Evolutionary conservation across 2,329 filamentous ascomycete species (phyloP).

Genomic region (Fusarium tjaetaba): DNA sequence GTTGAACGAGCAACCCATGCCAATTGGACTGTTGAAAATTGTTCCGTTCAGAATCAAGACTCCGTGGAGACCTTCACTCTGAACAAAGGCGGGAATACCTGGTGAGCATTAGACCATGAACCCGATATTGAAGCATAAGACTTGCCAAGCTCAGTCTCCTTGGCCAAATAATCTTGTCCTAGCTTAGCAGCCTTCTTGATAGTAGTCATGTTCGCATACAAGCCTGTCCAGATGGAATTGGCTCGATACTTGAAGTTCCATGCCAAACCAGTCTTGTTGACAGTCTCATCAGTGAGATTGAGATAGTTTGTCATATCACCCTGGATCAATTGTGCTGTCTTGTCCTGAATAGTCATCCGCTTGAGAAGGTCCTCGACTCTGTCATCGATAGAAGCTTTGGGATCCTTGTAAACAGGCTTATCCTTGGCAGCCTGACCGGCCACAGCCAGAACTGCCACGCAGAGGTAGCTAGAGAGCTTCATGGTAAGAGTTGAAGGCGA

Average conservation of each 20-base stretch:
- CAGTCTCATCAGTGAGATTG: slow-evolving; percentile 71
- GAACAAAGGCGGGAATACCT: slow-evolving; percentile 78
- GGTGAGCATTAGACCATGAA: neutral
- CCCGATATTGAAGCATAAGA: slow-evolving; percentile 43
- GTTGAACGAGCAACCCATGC: slow-evolving; percentile 77
- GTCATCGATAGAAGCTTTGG: slow-evolving; percentile 68
- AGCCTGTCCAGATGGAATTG: slow-evolving; percentile 78
- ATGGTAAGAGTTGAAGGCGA: slow-evolving; percentile 33
- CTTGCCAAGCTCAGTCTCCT: slow-evolving; percentile 53
- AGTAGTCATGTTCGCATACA: slow-evolving; percentile 71
- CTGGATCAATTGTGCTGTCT: slow-evolving; percentile 74
- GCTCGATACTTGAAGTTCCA: slow-evolving; percentile 73
- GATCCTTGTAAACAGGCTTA: slow-evolving; percentile 68
- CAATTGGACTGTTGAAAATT: slow-evolving; percentile 83
- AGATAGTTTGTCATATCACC: slow-evolving; percentile 80
- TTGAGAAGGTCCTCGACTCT: slow-evolving; percentile 74
- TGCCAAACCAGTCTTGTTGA: slow-evolving; percentile 73
- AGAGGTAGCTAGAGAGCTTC: slow-evolving; percentile 44
- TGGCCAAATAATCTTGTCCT: slow-evolving; percentile 74
- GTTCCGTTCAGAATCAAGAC: slow-evolving; percentile 78
- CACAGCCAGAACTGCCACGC: slow-evolving; percentile 38
- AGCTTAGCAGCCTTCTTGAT: slow-evolving; percentile 70
- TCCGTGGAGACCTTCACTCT: slow-evolving; percentile 80
- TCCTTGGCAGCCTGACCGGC: slow-evolving; percentile 41
- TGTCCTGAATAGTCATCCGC: slow-evolving; percentile 80